Conservation (phyloP, 2,329 filamentous ascomycete species). For the Nothophaeocryptopus gaeumannii region DNA sequence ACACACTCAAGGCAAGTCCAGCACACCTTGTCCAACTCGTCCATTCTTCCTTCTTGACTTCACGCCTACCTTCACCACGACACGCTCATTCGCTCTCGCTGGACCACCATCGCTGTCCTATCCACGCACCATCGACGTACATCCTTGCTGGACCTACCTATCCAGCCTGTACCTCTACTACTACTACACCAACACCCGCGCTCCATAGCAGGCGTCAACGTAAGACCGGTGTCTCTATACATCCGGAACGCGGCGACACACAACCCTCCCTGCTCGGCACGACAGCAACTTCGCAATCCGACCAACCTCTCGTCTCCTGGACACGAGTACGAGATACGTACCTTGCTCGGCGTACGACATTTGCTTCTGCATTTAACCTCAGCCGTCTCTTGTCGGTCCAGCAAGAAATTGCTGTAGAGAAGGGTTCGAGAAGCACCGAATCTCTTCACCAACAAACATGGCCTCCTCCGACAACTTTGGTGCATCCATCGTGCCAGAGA, state of each 20-base stretch:
- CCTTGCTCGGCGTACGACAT: neutral
- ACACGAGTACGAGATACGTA: neutral
- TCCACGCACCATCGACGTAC: neutral
- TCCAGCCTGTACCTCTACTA: too few relatives aligned
- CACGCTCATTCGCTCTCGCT: neutral
- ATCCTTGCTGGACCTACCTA: neutral
- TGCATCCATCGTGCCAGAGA: constrained; percentile 39
- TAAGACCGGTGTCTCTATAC: too few relatives aligned
- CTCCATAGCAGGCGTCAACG: too few relatives aligned
- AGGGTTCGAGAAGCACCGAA: too few relatives aligned
- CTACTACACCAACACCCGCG: too few relatives aligned
- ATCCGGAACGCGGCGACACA: too few relatives aligned
- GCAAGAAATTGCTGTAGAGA: too few relatives aligned
- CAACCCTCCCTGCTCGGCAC: constrained; percentile 7
- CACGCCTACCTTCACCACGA: neutral
- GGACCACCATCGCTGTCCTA: neutral
- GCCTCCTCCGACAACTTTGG: constrained; percentile 40
- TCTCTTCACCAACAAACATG: constrained; percentile 7
- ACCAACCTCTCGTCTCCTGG: constrained; percentile 3
- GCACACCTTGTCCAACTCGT: neutral
- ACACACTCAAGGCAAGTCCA: neutral
- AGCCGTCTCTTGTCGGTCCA: too few relatives aligned
- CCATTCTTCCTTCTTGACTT: neutral
- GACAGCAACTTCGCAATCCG: constrained; percentile 1
- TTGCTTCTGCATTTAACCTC: too few relatives aligned